Conservation (phyloP, 2,329 filamentous ascomycete genomes). For the Septoria petroselini region DNA sequence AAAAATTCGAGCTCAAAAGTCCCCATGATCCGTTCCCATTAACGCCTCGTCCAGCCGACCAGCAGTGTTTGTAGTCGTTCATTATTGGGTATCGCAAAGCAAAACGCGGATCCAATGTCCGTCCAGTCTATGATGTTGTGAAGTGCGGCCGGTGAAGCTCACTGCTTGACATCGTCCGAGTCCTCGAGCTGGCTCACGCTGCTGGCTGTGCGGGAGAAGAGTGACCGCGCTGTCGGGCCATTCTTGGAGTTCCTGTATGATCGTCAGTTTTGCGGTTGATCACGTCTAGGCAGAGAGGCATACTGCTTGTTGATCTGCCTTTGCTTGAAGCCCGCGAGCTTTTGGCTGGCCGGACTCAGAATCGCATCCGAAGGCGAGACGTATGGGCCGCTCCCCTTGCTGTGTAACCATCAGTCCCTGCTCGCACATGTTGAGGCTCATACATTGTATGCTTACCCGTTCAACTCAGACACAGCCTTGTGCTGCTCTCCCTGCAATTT, state of each 20-base stretch:
- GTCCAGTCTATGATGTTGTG: background rate
- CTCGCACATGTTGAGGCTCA: background rate
- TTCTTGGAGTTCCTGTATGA: conserved; percentile 17
- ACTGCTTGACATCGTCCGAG: conserved; percentile 22
- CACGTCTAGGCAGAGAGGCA: conserved; percentile 21
- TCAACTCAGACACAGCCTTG: conserved; percentile 20
- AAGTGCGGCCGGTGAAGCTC: background rate
- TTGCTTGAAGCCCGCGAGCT: conserved; percentile 75
- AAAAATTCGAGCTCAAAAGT: background rate
- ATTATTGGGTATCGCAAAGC: conserved; percentile 9
- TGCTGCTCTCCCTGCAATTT: conserved; percentile 26
- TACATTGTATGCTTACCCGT: conserved; percentile 10
- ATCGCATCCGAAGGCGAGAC: conserved; percentile 84
- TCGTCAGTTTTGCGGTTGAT: background rate
- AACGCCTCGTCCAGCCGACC: conserved; percentile 15
- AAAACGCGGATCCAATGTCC: background rate
- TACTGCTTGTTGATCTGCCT: conserved; percentile 70
- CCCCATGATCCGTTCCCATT: background rate
- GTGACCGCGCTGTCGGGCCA: conserved; percentile 25
- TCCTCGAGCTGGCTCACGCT: conserved; percentile 22
- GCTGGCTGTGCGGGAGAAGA: conserved; percentile 29
- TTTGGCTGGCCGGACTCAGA: conserved; percentile 81
- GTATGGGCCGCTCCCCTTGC: conserved; percentile 52
- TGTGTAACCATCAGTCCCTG: conserved; percentile 11
- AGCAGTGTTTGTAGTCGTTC: conserved; percentile 3